Evolutionary conservation across 495 filamentous ascomycete species (phyloP).

Genomic region (Extremus antarcticus): DNA sequence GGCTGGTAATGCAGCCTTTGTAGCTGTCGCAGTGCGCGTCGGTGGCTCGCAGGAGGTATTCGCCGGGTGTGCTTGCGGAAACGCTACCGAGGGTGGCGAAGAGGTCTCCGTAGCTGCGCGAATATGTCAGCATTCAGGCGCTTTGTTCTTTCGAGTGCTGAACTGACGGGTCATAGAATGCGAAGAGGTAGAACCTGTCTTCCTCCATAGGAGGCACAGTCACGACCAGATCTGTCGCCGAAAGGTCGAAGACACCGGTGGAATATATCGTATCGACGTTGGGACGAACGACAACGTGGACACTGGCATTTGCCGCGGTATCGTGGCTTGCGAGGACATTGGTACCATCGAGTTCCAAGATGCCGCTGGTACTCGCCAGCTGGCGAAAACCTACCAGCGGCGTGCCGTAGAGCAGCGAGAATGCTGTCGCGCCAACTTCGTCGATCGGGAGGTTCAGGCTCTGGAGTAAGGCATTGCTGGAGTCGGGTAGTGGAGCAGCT

Average conservation of each 20-base stretch:
- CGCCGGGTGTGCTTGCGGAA: background rate
- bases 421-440: too few species aligned
- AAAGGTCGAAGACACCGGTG: slow-evolving; percentile 5
- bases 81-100: background rate
- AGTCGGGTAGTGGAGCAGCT: too few species aligned
- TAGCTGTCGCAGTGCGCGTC: background rate
- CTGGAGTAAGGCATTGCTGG: too few species aligned
- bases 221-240: slow-evolving; percentile 5
- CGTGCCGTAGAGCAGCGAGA: too few species aligned
- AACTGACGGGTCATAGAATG: slow-evolving; percentile 13
- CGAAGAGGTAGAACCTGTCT: slow-evolving; percentile 4
- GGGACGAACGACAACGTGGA: slow-evolving; percentile 11
- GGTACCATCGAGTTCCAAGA: too few species aligned
- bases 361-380: too few species aligned
- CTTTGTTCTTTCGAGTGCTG: background rate
- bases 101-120: too few species aligned
- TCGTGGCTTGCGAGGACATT: too few species aligned
- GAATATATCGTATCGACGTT: slow-evolving; percentile 19
- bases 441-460: too few species aligned
- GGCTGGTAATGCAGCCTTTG: background rate
- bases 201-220: slow-evolving; percentile 6
- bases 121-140: background rate
- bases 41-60: too few species aligned
- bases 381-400: too few species aligned
- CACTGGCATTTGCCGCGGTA: too few species aligned